A percentile compares a stretch with the other conserved stretches of the same genome.
These are phyloP conservation scores for Trifolium dubium DNA, from an alignment of 306 rosid genomes.

Conservation along the genomic window DNA sequence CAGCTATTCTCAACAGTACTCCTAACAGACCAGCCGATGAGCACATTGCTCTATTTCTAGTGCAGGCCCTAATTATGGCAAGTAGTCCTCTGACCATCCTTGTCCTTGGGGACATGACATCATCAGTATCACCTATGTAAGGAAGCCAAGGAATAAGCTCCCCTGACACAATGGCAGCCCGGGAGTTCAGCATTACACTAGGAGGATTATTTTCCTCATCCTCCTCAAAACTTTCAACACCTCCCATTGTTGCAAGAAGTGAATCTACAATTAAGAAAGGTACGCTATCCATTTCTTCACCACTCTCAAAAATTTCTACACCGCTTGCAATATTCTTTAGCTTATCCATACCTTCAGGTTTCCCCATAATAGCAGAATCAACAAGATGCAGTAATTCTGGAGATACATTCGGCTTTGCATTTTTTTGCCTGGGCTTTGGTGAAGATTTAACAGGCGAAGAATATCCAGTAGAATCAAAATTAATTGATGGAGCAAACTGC, in stretches of 20 bases:
- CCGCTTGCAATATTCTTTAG: slow-evolving; percentile 90
- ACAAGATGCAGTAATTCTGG: slow-evolving; percentile 95
- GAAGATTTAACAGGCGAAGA: slow-evolving; percentile 64
- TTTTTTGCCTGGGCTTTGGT: slow-evolving; percentile 67
- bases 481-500: slow-evolving; percentile 59
- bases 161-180: slow-evolving; percentile 95
- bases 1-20: slow-evolving; percentile 84
- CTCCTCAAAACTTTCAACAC: slow-evolving; percentile 98
- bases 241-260: slow-evolving; percentile 98
- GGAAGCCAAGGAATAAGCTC: slow-evolving; percentile 98
- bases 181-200: slow-evolving; percentile 95
- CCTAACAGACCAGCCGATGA: slow-evolving; percentile 90
- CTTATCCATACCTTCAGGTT: slow-evolving; percentile 88
- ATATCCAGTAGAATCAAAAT: slow-evolving; percentile 75
- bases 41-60: slow-evolving; percentile 99
- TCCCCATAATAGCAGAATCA: slow-evolving; percentile 99
- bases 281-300: slow-evolving; percentile 73
- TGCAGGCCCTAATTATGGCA: slow-evolving; percentile 91
- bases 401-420: slow-evolving; percentile 83
- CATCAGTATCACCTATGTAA: slow-evolving; percentile 69
- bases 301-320: slow-evolving; percentile 69
- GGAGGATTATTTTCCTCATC: slow-evolving; percentile 94
- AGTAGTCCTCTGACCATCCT: slow-evolving; percentile 95
- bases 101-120: slow-evolving; percentile 90
- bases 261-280: slow-evolving; percentile 90